A percentile compares a stretch with the other conserved stretches of the same genome.
Conservation (phyloP, 73 alveolate genomes). For the Diophrys appendiculata region DNA sequence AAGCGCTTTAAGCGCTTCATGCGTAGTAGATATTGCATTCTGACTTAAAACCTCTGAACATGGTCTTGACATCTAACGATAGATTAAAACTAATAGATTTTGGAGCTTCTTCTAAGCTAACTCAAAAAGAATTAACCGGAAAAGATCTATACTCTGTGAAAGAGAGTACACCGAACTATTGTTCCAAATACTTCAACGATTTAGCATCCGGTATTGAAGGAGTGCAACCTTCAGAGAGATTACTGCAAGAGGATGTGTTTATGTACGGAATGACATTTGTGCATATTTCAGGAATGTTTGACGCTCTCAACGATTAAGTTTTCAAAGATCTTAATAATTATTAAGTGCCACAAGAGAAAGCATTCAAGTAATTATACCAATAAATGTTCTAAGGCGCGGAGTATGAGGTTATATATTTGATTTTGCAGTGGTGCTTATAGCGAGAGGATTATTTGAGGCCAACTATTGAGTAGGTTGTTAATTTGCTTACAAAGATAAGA, state of each 20-base stretch:
- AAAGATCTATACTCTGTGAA: neutral
- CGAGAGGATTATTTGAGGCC: neutral
- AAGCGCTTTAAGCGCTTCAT: neutral
- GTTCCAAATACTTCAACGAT: neutral
- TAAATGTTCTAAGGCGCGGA: neutral
- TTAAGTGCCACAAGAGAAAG: neutral
- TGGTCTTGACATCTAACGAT: neutral
- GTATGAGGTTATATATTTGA: neutral
- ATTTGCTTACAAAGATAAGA: neutral
- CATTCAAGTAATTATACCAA: too few relatives aligned
- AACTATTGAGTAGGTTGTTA: neutral
- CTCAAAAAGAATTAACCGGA: neutral
- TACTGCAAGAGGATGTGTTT: neutral
- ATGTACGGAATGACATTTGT: neutral
- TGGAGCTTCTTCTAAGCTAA: neutral
- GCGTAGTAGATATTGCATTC: neutral
- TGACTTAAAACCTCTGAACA: neutral
- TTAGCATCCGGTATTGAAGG: neutral
- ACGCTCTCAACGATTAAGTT: neutral
- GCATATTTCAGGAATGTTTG: neutral
- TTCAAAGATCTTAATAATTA: too few relatives aligned
- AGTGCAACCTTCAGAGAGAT: neutral
- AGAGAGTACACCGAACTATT: neutral
- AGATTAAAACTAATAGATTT: neutral
- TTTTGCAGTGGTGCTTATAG: neutral